Conservation (phyloP, 192 early-diverging fungal species). For the Helicostylum pulchrum region DNA sequence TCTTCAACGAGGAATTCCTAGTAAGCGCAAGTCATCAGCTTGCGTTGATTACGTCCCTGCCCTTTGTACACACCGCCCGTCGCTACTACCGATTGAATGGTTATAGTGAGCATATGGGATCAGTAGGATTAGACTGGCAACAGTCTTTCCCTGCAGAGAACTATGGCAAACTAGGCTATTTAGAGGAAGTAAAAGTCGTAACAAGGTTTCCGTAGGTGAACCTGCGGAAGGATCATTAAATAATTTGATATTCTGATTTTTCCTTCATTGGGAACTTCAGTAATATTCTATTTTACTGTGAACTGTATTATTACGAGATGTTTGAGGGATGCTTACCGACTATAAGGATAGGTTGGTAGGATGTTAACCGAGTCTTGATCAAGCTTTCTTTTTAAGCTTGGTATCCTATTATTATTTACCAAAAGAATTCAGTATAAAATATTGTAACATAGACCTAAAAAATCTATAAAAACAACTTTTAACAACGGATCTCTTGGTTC, state of each 20-base stretch:
- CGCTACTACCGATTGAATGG: constrained; percentile 83
- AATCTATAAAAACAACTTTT: constrained; percentile 5
- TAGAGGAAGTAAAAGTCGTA: constrained; percentile 89
- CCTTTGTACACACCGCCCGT: constrained; percentile 78
- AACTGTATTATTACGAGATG: background rate
- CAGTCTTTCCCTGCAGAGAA: constrained; percentile 49
- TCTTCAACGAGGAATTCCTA: constrained; percentile 80
- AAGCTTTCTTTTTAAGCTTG: too few species aligned
- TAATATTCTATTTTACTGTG: constrained; percentile 3
- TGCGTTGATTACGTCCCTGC: constrained; percentile 79
- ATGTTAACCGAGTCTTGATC: too few species aligned
- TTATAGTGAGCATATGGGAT: constrained; percentile 77
- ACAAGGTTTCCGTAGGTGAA: constrained; percentile 80
- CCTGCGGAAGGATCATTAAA: constrained; percentile 66
- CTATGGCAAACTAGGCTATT: constrained; percentile 80
- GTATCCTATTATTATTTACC: too few species aligned
- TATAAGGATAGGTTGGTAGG: too few species aligned
- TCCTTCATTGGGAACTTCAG: background rate
- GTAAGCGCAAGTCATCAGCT: constrained; percentile 80
- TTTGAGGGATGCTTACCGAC: background rate
- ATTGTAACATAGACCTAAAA: background rate
- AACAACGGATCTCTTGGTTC: constrained; percentile 10
- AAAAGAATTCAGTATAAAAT: too few species aligned
- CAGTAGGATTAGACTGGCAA: constrained; percentile 46
- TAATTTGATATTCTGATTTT: constrained; percentile 4